phyloP scores from a whole-genome alignment of 345 rosid genomes.

The Erysimum cheiranthoides region DNA sequence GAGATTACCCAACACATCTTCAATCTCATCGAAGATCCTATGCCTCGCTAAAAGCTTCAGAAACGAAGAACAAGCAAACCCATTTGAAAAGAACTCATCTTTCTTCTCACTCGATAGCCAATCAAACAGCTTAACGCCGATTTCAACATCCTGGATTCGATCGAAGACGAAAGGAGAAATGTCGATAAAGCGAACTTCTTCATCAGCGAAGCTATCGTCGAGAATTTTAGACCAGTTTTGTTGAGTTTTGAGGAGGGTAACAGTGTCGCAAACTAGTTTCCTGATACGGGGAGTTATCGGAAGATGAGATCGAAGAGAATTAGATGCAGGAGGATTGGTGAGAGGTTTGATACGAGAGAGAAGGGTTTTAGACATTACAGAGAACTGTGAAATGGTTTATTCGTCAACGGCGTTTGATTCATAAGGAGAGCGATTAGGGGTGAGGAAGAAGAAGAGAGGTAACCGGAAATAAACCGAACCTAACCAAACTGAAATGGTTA shows the following conservation, averaged over 20 bases:
- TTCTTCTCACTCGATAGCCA: slow-evolving; percentile 55
- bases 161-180: slow-evolving; percentile 73
- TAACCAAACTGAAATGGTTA: background rate
- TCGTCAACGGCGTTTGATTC: slow-evolving; percentile 33
- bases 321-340: slow-evolving; percentile 36
- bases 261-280: slow-evolving; percentile 53
- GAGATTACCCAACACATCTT: slow-evolving; percentile 51
- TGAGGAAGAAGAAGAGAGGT: background rate
- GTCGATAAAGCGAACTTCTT: slow-evolving; percentile 54
- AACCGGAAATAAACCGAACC: background rate
- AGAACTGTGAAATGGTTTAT: slow-evolving; percentile 7
- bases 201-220: slow-evolving; percentile 37
- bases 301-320: slow-evolving; percentile 41
- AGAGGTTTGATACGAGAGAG: slow-evolving; percentile 75
- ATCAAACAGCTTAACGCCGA: slow-evolving; percentile 68
- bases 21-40: slow-evolving; percentile 59
- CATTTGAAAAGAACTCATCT: slow-evolving; percentile 45
- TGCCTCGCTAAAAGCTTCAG: slow-evolving; percentile 71
- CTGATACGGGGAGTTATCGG: slow-evolving; percentile 49
- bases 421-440: slow-evolving; percentile 10
- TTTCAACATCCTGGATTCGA: slow-evolving; percentile 58
- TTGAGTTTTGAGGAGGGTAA: slow-evolving; percentile 62
- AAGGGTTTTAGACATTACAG: slow-evolving; percentile 73
- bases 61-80: slow-evolving; percentile 71
- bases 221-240: slow-evolving; percentile 57